Percentiles rank a stretch among this genome's conserved stretches.
Conservation (phyloP, 805 yeast genomes). For the Candida patagonica region DNA sequence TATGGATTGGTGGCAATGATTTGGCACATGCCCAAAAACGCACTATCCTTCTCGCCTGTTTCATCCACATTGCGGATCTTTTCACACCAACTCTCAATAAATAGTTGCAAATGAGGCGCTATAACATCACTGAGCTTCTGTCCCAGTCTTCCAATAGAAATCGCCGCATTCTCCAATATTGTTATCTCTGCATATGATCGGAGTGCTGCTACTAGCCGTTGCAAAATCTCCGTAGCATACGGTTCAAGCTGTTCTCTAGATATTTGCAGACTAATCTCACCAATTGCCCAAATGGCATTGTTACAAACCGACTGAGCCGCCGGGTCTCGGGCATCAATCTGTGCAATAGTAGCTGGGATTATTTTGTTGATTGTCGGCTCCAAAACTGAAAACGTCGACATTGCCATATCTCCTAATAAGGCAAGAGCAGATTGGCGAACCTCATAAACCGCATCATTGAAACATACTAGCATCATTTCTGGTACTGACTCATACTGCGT, state of each 20-base stretch:
- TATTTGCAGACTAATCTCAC: conserved; percentile 67
- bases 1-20: conserved; percentile 59
- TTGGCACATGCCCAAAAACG: conserved; percentile 76
- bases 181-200: conserved; percentile 43
- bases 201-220: conserved; percentile 50
- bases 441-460: conserved; percentile 69
- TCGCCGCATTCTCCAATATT: conserved; percentile 78
- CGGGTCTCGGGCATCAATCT: conserved; percentile 45
- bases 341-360: conserved; percentile 42
- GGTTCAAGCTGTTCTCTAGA: conserved; percentile 35
- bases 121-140: conserved; percentile 48
- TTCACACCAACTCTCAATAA: conserved; percentile 61
- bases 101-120: conserved; percentile 48
- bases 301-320: conserved; percentile 66
- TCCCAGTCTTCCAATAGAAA: conserved; percentile 83
- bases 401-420: conserved; percentile 80
- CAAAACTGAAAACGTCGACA: conserved; percentile 38
- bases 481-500: conserved; percentile 35
- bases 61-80: conserved; percentile 60
- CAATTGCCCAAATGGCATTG: conserved; percentile 91
- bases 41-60: conserved; percentile 80
- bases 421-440: conserved; percentile 94
- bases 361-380: conserved; percentile 26
- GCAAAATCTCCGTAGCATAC: conserved; percentile 45
- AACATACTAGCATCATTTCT: conserved; percentile 55